Conservation (phyloP, 371 early-diverging fungal genomes). For the Mortierella sp. region DNA sequence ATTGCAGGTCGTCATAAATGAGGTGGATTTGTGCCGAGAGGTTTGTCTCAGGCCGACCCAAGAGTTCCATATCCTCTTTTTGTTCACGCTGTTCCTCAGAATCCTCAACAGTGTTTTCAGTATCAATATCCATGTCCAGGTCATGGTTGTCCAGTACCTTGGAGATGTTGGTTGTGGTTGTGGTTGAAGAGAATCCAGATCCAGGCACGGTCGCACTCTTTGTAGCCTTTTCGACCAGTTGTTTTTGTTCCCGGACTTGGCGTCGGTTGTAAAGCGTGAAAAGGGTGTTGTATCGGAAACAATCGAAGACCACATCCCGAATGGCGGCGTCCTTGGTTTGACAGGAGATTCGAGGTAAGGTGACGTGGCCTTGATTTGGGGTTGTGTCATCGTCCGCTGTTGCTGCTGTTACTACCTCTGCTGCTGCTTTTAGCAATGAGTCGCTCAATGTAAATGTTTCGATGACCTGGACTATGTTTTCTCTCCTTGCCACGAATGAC, state of each 20-base stretch:
- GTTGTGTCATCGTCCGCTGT: neutral
- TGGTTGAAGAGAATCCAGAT: neutral
- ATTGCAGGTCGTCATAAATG: neutral
- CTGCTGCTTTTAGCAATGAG: neutral
- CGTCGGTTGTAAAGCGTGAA: neutral
- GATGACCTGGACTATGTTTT: slow-evolving; percentile 6
- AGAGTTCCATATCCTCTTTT: neutral
- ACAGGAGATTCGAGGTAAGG: neutral
- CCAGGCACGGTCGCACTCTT: neutral
- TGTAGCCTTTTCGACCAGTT: neutral
- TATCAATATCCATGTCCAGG: neutral
- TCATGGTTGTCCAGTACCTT: neutral
- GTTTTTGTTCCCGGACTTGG: neutral
- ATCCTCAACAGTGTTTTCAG: neutral
- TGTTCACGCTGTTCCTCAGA: neutral
- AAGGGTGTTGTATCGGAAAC: neutral
- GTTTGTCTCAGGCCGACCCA: neutral
- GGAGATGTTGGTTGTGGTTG: neutral
- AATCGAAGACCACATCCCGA: neutral
- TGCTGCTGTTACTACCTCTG: neutral
- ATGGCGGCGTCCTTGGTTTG: neutral
- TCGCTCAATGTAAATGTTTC: neutral
- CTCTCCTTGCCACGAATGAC: slow-evolving; percentile 27
- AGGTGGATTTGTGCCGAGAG: neutral
- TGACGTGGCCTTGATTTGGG: neutral